Conservation (phyloP, 139 green algal genomes). For the Chlorella sp. region DNA sequence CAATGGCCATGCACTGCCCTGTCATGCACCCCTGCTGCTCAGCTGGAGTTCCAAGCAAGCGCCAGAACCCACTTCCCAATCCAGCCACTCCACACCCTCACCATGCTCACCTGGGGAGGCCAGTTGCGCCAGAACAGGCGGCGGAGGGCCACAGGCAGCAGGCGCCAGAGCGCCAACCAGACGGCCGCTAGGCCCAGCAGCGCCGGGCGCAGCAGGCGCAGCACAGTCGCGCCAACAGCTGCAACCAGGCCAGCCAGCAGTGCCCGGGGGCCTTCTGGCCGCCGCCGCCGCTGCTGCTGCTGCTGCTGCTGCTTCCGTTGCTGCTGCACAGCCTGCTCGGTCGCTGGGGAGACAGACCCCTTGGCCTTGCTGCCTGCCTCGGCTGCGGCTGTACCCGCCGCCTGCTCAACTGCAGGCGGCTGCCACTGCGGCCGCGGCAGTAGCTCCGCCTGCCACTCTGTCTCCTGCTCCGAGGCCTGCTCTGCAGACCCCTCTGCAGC, state of each 20-base stretch:
- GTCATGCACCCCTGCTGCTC: no score
- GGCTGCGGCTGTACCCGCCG: no score
- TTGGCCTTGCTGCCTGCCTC: not conserved
- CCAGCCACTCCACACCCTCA: no score
- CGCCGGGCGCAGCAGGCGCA: not conserved
- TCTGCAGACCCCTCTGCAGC: no score
- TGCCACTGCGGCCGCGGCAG: not conserved
- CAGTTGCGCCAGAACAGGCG: conserved; percentile 22
- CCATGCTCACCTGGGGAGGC: not conserved
- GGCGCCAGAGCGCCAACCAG: not conserved
- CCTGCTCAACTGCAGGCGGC: not conserved
- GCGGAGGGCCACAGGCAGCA: not conserved
- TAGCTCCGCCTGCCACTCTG: not conserved
- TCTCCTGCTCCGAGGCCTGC: not conserved
- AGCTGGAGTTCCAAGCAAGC: no score
- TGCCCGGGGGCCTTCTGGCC: not conserved
- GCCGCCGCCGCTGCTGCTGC: not conserved
- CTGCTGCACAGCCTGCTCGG: not conserved
- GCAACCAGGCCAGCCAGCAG: not conserved
- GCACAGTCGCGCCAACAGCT: not conserved
- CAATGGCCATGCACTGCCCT: no score
- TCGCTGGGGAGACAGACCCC: not conserved
- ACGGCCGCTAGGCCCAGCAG: not conserved
- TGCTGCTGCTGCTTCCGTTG: not conserved
- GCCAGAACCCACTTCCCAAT: no score